Conservation (phyloP, 805 yeast genomes). For the Yamadazyma philogaea region DNA sequence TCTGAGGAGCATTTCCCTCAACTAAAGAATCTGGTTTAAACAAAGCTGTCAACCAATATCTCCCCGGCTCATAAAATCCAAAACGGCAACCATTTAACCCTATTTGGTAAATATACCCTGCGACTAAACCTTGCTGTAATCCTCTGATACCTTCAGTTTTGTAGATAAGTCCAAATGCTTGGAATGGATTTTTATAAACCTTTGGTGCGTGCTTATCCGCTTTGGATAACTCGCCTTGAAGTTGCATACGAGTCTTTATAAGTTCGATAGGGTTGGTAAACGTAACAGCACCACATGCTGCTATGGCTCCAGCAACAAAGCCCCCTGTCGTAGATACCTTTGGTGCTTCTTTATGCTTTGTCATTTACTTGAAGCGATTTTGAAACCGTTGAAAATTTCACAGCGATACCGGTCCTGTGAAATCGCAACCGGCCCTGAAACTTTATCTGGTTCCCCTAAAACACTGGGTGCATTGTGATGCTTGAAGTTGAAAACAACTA, state of each 20-base stretch:
- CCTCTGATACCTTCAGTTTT: slow-evolving; percentile 85
- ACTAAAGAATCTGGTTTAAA: slow-evolving; percentile 51
- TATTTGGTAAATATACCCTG: slow-evolving; percentile 88
- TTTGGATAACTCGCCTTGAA: slow-evolving; percentile 84
- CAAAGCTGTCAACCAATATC: slow-evolving; percentile 54
- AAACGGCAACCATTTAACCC: slow-evolving; percentile 92
- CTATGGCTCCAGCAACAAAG: slow-evolving; percentile 85
- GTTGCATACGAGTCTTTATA: slow-evolving; percentile 93
- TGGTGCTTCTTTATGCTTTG: slow-evolving; percentile 15
- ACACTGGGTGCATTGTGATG: no score
- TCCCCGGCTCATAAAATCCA: slow-evolving; percentile 88
- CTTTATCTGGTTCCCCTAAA: no score
- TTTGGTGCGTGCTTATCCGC: slow-evolving; percentile 46
- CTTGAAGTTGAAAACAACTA: no score
- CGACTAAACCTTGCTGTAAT: slow-evolving; percentile 80
- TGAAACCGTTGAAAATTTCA: not conserved
- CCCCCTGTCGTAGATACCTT: slow-evolving; percentile 69
- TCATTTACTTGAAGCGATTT: not conserved
- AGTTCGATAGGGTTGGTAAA: slow-evolving; percentile 94
- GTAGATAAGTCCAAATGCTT: slow-evolving; percentile 71
- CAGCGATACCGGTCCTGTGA: slow-evolving; percentile 7
- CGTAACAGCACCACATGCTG: slow-evolving; percentile 98
- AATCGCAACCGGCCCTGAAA: not conserved
- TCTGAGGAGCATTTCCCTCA: slow-evolving; percentile 30
- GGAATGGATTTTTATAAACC: slow-evolving; percentile 77